Evolutionary conservation across 495 filamentous ascomycete genomes (phyloP).

Genomic region (Xylaria acuta): DNA sequence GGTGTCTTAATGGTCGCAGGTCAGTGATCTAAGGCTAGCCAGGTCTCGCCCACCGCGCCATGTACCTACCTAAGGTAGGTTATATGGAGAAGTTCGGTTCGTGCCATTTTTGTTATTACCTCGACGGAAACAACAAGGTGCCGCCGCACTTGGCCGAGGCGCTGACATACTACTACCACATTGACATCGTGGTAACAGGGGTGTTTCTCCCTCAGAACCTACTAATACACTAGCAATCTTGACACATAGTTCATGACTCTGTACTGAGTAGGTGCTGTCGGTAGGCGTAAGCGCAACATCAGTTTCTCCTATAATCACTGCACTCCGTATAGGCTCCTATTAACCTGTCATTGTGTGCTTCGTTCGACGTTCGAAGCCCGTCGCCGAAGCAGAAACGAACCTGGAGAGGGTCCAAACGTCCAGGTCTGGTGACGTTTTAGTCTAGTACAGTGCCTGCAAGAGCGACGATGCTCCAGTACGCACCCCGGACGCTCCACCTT

Average conservation of each 20-base stretch:
- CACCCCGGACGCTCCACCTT: conserved; percentile 20
- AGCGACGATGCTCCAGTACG: conserved; percentile 2
- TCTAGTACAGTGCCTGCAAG: conserved; percentile 21
- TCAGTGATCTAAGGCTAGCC: neutral
- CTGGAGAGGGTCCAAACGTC: conserved; percentile 16
- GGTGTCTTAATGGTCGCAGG: neutral
- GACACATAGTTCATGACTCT: conserved; percentile 13
- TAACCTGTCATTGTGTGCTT: neutral
- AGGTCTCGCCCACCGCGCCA: neutral
- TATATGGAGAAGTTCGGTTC: conserved; percentile 3
- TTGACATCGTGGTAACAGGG: conserved; percentile 17
- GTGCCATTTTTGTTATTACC: conserved; percentile 8
- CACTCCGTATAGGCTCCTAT: neutral
- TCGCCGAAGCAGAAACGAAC: conserved; percentile 23
- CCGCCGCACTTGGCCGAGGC: conserved; percentile 22
- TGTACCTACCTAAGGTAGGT: neutral
- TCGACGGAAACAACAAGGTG: conserved; percentile 9
- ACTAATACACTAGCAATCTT: neutral
- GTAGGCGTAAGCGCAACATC: neutral
- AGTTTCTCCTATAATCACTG: neutral
- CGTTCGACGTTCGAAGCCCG: conserved; percentile 5
- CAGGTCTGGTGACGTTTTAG: conserved; percentile 20
- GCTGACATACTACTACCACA: conserved; percentile 18
- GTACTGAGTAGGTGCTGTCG: neutral
- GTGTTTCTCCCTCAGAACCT: conserved; percentile 8